Evolutionary conservation across 257 asterid genomes (phyloP).

Genomic region (Scutellaria galericulata): DNA sequence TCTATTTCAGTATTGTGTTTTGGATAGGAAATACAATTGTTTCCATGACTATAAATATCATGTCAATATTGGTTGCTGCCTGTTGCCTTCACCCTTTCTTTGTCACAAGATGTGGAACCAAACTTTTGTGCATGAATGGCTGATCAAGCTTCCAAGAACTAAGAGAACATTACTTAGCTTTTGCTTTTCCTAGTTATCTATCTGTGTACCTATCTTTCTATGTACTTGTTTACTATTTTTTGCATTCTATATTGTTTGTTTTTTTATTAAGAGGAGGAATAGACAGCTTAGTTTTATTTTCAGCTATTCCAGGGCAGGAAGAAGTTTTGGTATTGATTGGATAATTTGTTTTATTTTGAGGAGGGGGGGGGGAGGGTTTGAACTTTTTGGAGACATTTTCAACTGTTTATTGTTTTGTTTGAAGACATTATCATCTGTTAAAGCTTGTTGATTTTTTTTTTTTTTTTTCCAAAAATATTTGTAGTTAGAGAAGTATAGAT

Average conservation of each 20-base stretch:
- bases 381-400: no score
- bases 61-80: constrained; percentile 24
- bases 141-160: not conserved
- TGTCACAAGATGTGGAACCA: constrained; percentile 2
- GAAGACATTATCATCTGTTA: no score
- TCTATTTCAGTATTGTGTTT: constrained; percentile 1
- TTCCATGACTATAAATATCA: not conserved
- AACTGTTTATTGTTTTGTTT: no score
- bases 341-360: no score
- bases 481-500: not conserved
- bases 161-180: not conserved
- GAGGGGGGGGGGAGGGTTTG: no score
- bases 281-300: no score
- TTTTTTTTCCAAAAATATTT: not conserved
- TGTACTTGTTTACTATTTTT: not conserved
- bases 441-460: no score
- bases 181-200: not conserved
- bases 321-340: no score
- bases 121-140: constrained; percentile 14
- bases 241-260: not conserved
- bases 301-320: no score
- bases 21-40: not conserved
- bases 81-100: constrained; percentile 18
- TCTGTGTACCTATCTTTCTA: not conserved
- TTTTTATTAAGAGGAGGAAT: no score